Evolutionary conservation across 2,329 filamentous ascomycete genomes (phyloP), one percentile per base, ranked within the genome.

Genomic region (Esteya vermicola): DNA sequence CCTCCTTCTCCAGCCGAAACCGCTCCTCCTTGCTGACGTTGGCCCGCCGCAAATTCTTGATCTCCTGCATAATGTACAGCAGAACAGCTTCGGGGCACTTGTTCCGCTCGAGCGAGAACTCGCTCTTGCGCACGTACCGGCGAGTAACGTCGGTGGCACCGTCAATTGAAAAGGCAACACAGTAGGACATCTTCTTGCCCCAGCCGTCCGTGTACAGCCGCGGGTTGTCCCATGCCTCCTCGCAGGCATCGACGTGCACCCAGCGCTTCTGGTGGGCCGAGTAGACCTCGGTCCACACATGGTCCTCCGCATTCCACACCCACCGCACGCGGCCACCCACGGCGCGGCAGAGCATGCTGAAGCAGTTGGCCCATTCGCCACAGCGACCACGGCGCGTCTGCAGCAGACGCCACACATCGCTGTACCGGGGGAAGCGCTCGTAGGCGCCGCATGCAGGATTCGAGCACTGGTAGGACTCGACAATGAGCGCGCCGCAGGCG

Each of bases 301-400:
- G 85, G 57, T 96, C 91, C 59, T 96, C 91, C 23, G 82, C 81
- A 51, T 96, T 96, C 91, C 91, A 98, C 10, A 98, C 82, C 91
- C 91, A 98, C 53, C 91, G 77, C 20, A 95, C 86, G 45, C 89
- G 75, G 44, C 82, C 84, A 37, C 89, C 89, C 13, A 96, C 77
- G 5, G 91, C 91, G 44, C 89, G 77, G 66, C 89, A 96, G 39
- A 98, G 72, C 91, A 96, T 96, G 63, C 81, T 89, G 64, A 98
- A 98, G 68, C 88, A 95, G 62, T 95, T 96, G 49, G 85, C 86
- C 86, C 91, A 96, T 64, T 98, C 91, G 45, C 91, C 91, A 45
- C 81, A 81, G 50, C 91, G 79, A 27, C 91, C 91, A 50, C 82
- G 74, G 50, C 84, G 71, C 22, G 85, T 93, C 58, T 95, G 82